Conservation (phyloP, 345 rosid genomes). For the Melaleuca alternifolia region DNA sequence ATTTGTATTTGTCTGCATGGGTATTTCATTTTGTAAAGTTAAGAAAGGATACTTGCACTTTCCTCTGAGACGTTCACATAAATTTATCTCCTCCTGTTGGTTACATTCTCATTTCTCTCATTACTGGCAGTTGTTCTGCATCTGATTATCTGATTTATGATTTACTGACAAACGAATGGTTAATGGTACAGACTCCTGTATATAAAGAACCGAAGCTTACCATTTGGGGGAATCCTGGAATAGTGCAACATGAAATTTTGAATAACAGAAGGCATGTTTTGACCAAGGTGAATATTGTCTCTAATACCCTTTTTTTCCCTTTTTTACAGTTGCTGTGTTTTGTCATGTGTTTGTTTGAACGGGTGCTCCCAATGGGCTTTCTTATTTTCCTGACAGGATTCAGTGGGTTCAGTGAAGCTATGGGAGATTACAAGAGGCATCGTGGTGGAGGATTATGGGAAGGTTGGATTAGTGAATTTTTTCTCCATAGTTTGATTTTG, state of each 20-base stretch:
- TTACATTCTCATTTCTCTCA: background rate
- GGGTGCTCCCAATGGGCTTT: background rate
- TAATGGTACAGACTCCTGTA: conserved; percentile 57
- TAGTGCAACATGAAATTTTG: conserved; percentile 92
- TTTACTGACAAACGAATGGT: background rate
- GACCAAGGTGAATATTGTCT: conserved; percentile 54
- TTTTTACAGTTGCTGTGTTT: background rate
- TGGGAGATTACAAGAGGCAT: conserved; percentile 93
- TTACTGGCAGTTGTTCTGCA: background rate
- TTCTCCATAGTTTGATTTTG: background rate
- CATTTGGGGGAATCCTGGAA: conserved; percentile 81
- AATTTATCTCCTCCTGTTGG: background rate
- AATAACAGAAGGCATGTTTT: conserved; percentile 92
- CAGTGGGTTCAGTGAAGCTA: conserved; percentile 85
- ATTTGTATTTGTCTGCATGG: background rate
- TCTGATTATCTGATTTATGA: background rate
- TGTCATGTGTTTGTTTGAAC: background rate
- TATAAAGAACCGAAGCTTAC: conserved; percentile 65
- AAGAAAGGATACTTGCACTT: background rate
- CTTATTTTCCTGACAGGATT: conserved; percentile 41
- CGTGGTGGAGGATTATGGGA: conserved; percentile 82
- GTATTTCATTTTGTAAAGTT: background rate
- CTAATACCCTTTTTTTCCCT: background rate
- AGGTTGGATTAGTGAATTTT: conserved; percentile 28
- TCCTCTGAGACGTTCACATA: background rate